phyloP scores from a whole-genome alignment of 106 monocot genomes.

The Xerophyta viscosa region DNA sequence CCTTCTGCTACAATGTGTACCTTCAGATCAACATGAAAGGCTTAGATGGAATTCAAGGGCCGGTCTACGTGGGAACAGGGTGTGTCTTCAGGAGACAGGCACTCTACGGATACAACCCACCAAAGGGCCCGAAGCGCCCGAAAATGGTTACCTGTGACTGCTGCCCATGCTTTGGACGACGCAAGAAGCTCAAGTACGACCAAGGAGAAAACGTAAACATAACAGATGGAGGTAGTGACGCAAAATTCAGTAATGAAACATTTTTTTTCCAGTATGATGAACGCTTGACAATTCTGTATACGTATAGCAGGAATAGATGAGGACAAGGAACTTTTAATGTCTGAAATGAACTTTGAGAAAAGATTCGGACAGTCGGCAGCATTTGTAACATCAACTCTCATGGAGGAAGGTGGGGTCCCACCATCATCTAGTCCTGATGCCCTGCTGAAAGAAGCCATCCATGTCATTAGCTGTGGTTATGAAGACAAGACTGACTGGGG shows the following conservation, averaged over 20 bases:
- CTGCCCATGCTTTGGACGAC: slow-evolving; percentile 81
- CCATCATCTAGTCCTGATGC: slow-evolving; percentile 86
- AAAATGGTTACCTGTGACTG: slow-evolving; percentile 96
- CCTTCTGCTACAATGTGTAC: not conserved
- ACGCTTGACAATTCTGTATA: not conserved
- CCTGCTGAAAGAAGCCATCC: slow-evolving; percentile 92
- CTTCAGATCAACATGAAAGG: slow-evolving; percentile 98
- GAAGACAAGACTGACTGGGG: slow-evolving; percentile 99
- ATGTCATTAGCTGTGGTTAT: slow-evolving; percentile 97
- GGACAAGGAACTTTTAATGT: slow-evolving; percentile 65
- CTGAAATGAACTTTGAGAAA: slow-evolving; percentile 93
- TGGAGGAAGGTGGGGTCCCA: slow-evolving; percentile 93
- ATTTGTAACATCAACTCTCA: slow-evolving; percentile 89
- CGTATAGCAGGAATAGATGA: slow-evolving; percentile 41
- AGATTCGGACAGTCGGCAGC: slow-evolving; percentile 87
- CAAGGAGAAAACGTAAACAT: slow-evolving; percentile 18
- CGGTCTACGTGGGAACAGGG: slow-evolving; percentile 92
- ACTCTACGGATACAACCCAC: slow-evolving; percentile 87
- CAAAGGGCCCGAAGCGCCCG: slow-evolving; percentile 79
- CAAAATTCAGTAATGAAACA: not conserved
- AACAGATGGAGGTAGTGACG: slow-evolving; percentile 23
- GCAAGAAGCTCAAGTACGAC: slow-evolving; percentile 55
- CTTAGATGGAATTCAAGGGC: slow-evolving; percentile 93
- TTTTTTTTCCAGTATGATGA: not conserved
- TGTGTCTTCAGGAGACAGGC: slow-evolving; percentile 87